A percentile compares a stretch with the other conserved stretches of the same genome.
Evolutionary conservation across 306 rosid genomes (phyloP).

Genomic region (Arachis stenosperma): DNA sequence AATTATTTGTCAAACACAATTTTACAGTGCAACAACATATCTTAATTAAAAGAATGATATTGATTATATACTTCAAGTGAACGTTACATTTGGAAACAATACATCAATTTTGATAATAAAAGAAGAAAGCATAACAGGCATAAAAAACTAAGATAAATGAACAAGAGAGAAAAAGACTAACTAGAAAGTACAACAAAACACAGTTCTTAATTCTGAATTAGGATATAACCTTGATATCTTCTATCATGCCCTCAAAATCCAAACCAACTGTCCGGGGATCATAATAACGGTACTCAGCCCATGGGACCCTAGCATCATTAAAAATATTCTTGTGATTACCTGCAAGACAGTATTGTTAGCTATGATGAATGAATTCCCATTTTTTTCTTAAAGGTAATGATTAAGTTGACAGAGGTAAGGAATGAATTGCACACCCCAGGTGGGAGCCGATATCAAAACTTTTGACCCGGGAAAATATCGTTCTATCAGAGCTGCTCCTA

Average conservation of each 20-base stretch:
- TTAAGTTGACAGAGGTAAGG: slow-evolving; percentile 25
- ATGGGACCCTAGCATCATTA: slow-evolving; percentile 85
- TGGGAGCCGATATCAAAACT: slow-evolving; percentile 92
- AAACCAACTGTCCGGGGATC: slow-evolving; percentile 97
- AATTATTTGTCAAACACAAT: slow-evolving; percentile 23
- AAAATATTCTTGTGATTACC: slow-evolving; percentile 99
- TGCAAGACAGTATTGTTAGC: slow-evolving; percentile 41
- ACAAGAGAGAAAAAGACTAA: neutral
- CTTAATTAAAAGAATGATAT: slow-evolving; percentile 25
- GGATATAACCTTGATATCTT: slow-evolving; percentile 75
- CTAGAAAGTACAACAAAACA: slow-evolving; percentile 8
- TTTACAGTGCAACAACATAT: slow-evolving; percentile 8
- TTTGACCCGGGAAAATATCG: slow-evolving; percentile 88
- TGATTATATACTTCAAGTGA: slow-evolving; percentile 22
- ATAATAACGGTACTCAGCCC: slow-evolving; percentile 94
- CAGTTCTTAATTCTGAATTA: slow-evolving; percentile 29
- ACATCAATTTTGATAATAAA: neutral
- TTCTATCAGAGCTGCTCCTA: slow-evolving; percentile 86
- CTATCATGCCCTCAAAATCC: slow-evolving; percentile 97
- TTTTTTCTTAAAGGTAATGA: neutral
- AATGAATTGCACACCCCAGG: slow-evolving; percentile 73
- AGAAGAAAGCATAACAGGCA: slow-evolving; percentile 11
- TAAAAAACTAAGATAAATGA: slow-evolving; percentile 3
- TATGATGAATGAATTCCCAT: slow-evolving; percentile 4
- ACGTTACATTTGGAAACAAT: neutral